Evolutionary conservation across 768 basidiomycete genomes (phyloP), one percentile per base, ranked within the genome.

Genomic region (Trametes gibbosa): DNA sequence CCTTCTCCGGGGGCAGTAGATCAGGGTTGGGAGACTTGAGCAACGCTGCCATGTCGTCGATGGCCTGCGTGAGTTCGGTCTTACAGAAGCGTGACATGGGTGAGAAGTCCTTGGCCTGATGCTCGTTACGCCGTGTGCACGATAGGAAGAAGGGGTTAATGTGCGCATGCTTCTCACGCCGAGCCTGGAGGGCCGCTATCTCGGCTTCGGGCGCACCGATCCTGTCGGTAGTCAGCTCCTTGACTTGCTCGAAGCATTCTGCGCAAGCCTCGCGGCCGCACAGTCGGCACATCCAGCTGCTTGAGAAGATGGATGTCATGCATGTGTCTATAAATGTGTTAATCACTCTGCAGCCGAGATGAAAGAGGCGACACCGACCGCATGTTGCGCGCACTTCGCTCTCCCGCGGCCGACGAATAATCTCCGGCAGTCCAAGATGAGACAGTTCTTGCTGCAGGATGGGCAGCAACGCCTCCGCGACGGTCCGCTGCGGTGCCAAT

Each of bases 201-300:
- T 85, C 81, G 5, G 75, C 73, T 37, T 77, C 76, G 9, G 75
- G 74, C 4, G 81, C 80, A 32, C 76, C 78, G 2, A 77, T 72
- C 27, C 76, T 77, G 59, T 81, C 82, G 58, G 76, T 73, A 9
- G 87, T 90, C 35, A 89, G 74, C 14, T 85, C 83, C 55, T 76
- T 73, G 52, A 95, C 84, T 63, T 84, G 86, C 25, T 80, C 77
- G 66, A 84, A 90, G 69, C 95, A 97, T 59, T 92, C 89, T 0
- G 85, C 79, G 69, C 95, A 98, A 9, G 90, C 85, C 73, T 97
- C 95, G 10, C 92, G 84, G 5, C 92, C 95, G 70, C 95, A 98
- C 39, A 84, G 69, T n/a, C 89, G 81, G 70, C 94, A 96, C 83
- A 95, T 90, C 85, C 90, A 96, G 29, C 86, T 89, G 57, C 84